phyloP scores from a whole-genome alignment of 805 yeast species.

The Cyberlindnera galapagoensis region DNA sequence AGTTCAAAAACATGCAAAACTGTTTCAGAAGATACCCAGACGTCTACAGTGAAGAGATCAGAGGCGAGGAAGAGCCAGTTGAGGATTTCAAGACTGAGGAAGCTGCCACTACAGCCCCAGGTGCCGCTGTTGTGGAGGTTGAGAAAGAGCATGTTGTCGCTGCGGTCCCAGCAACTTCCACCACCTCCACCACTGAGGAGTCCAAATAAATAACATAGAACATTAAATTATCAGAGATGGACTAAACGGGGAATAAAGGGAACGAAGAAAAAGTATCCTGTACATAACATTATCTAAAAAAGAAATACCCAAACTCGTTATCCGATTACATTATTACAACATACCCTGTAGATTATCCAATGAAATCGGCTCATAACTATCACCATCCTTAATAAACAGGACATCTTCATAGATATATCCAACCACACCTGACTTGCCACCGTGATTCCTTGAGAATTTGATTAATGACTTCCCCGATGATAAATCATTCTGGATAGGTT shows the following conservation, averaged over 20 bases:
- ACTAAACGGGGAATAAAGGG: too few species aligned
- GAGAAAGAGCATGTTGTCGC: slow-evolving; percentile 11
- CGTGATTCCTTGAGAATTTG: slow-evolving; percentile 29
- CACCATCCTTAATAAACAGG: slow-evolving; percentile 39
- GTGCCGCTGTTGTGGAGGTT: slow-evolving; percentile 7
- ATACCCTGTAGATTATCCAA: slow-evolving; percentile 19
- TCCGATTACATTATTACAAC: neutral
- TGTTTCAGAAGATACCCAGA: slow-evolving; percentile 94
- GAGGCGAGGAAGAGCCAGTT: slow-evolving; percentile 59
- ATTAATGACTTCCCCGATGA: slow-evolving; percentile 39
- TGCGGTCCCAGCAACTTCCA: neutral
- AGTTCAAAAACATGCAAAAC: slow-evolving; percentile 85
- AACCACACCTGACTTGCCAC: slow-evolving; percentile 28
- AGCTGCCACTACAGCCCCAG: slow-evolving; percentile 13
- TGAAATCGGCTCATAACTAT: slow-evolving; percentile 37
- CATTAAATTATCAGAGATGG: too few species aligned
- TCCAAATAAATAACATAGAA: slow-evolving; percentile 2
- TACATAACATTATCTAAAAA: slow-evolving; percentile 1
- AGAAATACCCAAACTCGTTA: too few species aligned
- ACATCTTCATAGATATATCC: slow-evolving; percentile 62
- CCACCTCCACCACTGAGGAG: neutral
- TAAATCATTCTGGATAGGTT: slow-evolving; percentile 15
- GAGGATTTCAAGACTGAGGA: slow-evolving; percentile 18
- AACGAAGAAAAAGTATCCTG: neutral
- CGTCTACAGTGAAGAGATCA: slow-evolving; percentile 83